Evolutionary conservation across 2,329 filamentous ascomycete species (phyloP), one percentile per base, ranked within the genome.

Genomic region (Chrysosporium keratinophilum): DNA sequence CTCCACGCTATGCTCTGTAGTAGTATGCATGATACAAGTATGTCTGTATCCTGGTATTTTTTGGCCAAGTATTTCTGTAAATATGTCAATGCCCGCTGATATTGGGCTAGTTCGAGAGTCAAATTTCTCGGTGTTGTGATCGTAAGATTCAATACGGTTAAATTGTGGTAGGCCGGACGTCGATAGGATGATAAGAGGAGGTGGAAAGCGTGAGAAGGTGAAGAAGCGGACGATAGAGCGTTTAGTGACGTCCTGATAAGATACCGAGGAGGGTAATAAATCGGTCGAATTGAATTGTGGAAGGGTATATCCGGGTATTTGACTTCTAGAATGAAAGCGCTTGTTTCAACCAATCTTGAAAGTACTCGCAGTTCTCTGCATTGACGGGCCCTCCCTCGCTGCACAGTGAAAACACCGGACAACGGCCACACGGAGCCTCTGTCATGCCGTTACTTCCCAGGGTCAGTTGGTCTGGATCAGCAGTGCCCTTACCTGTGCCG

Each of bases 361-460:
- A 96, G 66, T 98, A 98, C 52, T 88, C 85, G 69, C 93, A 98
- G 49, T 85, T 95, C 59, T 82, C 85, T 0, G 91, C 88, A 63
- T 85, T 94, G 19, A 98, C 88, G 0, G 89, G 88, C 0, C 91
- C 91, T 5, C 88, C 89, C 57, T 95, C 88, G 60, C 88, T 85
- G 67, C 93, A 98, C 1, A 97, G 77, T 55, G 93, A 85, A 67
- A 95, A 95, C 1, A 96, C 91, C 0, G 93, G 93, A 69, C 93
- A 98, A 53, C 82, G 78, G 1, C 91, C 90, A 68, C 93, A 98
- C 0, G 93, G 93, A 1, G 85, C 84, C 68, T 96, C 89, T 1
- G 87, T 94, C 60, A 91, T 81, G 2, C 87, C 87, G 61, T 90
- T 95, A 60, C 77, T 69, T n/a, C 72, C 74, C 14, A 74, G 64